Conservation (phyloP, 495 filamentous ascomycete genomes). For the Penicillium simplicissimum region DNA sequence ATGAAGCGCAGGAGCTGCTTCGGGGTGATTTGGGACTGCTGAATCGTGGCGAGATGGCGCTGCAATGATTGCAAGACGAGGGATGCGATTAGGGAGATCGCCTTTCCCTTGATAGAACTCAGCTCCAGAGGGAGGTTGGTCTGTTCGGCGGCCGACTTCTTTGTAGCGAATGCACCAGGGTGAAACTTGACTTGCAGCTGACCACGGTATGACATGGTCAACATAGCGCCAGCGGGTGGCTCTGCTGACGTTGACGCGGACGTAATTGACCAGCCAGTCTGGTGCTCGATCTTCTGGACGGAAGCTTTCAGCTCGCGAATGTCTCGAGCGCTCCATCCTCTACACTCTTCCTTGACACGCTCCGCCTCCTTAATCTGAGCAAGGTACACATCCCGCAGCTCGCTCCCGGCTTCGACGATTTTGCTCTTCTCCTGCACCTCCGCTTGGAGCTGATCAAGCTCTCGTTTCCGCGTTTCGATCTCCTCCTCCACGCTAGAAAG, state of each 20-base stretch:
- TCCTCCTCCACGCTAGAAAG: slow-evolving; percentile 65
- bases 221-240: slow-evolving; percentile 44
- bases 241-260: slow-evolving; percentile 51
- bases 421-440: slow-evolving; percentile 64
- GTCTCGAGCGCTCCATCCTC: slow-evolving; percentile 83
- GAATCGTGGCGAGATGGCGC: slow-evolving; percentile 31
- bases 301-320: slow-evolving; percentile 71
- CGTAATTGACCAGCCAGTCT: slow-evolving; percentile 76
- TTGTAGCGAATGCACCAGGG: slow-evolving; percentile 55
- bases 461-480: slow-evolving; percentile 63
- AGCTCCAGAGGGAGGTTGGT: slow-evolving; percentile 34
- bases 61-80: slow-evolving; percentile 44
- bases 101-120: slow-evolving; percentile 20
- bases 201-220: slow-evolving; percentile 77
- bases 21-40: slow-evolving; percentile 34
- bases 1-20: slow-evolving; percentile 43
- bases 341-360: slow-evolving; percentile 78
- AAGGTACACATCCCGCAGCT: slow-evolving; percentile 65
- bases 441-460: slow-evolving; percentile 62
- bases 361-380: slow-evolving; percentile 83
- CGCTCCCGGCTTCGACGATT: slow-evolving; percentile 56
- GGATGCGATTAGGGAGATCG: slow-evolving; percentile 37
- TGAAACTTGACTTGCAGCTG: slow-evolving; percentile 80
- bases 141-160: slow-evolving; percentile 19
- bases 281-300: slow-evolving; percentile 65